Evolutionary conservation across 2,329 filamentous ascomycete genomes (phyloP).

Genomic region (Colletotrichum phormii): DNA sequence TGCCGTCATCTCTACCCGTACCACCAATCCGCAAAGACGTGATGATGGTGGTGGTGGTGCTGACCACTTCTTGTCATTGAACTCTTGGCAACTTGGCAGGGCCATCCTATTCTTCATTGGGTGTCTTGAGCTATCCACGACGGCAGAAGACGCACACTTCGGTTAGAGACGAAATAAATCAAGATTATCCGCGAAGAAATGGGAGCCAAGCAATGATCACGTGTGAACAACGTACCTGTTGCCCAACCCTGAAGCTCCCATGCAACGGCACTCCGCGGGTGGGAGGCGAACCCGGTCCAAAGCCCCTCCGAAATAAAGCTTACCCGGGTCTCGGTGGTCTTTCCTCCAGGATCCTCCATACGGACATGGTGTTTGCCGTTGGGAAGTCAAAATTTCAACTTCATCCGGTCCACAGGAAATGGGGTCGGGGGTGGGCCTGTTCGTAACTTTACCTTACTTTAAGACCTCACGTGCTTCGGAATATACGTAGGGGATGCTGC

Average conservation of each 20-base stretch:
- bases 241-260: neutral
- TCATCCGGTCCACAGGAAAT: neutral
- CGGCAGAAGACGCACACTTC: neutral
- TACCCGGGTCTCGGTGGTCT: neutral
- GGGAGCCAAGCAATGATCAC: neutral
- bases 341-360: neutral
- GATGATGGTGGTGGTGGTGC: neutral
- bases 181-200: too few relatives aligned
- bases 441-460: neutral
- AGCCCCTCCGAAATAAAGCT: neutral
- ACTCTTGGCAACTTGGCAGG: neutral
- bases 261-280: neutral
- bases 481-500: neutral
- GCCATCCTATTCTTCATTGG: neutral
- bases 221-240: neutral
- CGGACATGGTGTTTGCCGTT: neutral
- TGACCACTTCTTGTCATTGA: neutral
- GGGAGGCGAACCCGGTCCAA: neutral
- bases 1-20: neutral
- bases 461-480: too few relatives aligned
- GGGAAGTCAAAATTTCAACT: slow-evolving; percentile 15
- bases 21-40: neutral
- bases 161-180: too few relatives aligned
- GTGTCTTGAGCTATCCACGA: neutral
- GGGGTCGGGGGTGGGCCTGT: neutral